A percentile compares a stretch with the other conserved stretches of the same genome.
phyloP scores from a whole-genome alignment of 73 alveolate genomes.

The Stentor coeruleus region DNA sequence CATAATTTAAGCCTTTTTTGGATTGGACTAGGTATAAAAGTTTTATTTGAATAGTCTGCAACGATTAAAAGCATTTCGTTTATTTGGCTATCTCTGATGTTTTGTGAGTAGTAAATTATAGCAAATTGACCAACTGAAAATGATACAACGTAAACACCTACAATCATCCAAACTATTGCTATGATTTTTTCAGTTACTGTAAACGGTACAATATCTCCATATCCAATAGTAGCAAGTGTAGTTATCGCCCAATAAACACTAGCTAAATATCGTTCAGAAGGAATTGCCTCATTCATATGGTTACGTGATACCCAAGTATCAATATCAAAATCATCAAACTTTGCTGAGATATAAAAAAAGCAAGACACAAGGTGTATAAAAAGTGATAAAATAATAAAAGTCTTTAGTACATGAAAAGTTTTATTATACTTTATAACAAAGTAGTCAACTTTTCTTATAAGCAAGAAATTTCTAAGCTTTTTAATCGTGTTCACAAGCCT shows the following conservation, averaged over 20 bases:
- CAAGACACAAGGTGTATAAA: neutral
- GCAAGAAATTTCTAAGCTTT: no score
- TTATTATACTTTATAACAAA: neutral
- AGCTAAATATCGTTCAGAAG: slow-evolving; percentile 22
- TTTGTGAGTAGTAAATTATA: slow-evolving; percentile 46
- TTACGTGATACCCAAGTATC: neutral
- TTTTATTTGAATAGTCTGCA: slow-evolving; percentile 43
- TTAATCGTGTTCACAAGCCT: neutral
- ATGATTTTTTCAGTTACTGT: slow-evolving; percentile 67
- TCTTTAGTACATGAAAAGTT: no score
- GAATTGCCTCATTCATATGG: no score
- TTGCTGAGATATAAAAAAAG: neutral
- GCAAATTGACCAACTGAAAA: slow-evolving; percentile 54
- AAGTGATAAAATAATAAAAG: neutral
- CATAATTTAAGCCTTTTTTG: slow-evolving; percentile 29
- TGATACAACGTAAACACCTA: slow-evolving; percentile 49
- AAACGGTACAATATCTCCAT: slow-evolving; percentile 78
- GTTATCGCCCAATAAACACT: slow-evolving; percentile 72
- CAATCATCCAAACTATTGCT: slow-evolving; percentile 46
- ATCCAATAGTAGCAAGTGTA: slow-evolving; percentile 74
- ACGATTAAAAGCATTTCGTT: slow-evolving; percentile 37
- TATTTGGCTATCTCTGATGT: slow-evolving; percentile 36
- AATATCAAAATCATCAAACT: neutral
- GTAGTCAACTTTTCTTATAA: neutral
- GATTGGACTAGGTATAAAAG: slow-evolving; percentile 17